A percentile compares a stretch with the other conserved stretches of the same genome.
Evolutionary conservation across 352 stramenopile species (phyloP).

Genomic region (Peronospora destructor): DNA sequence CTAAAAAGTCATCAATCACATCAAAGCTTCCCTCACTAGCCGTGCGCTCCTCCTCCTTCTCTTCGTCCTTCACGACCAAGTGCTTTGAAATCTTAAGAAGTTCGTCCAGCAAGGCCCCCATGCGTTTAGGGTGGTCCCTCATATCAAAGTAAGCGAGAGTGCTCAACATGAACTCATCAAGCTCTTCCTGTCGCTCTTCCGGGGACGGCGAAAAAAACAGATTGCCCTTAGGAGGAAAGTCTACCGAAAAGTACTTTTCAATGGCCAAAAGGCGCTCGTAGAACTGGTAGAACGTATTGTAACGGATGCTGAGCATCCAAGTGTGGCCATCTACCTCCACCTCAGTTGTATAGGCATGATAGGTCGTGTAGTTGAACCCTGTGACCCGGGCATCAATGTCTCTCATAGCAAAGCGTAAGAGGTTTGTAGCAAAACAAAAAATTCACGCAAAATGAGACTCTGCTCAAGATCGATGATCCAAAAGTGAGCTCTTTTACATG

Average conservation of each 20-base stretch:
- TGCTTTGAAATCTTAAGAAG: conserved; percentile 50
- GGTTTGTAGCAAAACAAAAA: conserved; percentile 1
- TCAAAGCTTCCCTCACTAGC: conserved; percentile 33
- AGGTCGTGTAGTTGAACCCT: conserved; percentile 36
- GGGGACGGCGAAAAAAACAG: conserved; percentile 57
- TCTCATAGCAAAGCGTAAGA: conserved; percentile 6
- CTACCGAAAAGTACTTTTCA: conserved; percentile 46
- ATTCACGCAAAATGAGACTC: background rate
- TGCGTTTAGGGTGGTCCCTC: conserved; percentile 30
- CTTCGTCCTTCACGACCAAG: conserved; percentile 23
- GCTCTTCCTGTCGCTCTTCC: conserved; percentile 45
- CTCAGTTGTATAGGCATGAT: conserved; percentile 44
- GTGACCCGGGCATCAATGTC: conserved; percentile 38
- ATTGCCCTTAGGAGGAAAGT: conserved; percentile 56
- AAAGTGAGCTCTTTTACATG: conserved; percentile 12
- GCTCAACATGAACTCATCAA: conserved; percentile 57
- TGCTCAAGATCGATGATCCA: conserved; percentile 9
- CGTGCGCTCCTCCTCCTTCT: conserved; percentile 25
- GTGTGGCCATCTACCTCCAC: conserved; percentile 33
- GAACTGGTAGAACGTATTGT: conserved; percentile 56
- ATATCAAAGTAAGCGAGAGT: conserved; percentile 49
- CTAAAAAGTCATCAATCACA: conserved; percentile 9
- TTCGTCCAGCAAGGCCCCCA: conserved; percentile 42
- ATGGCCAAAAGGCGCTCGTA: conserved; percentile 43
- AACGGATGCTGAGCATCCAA: conserved; percentile 53